Base-by-base conservation (phyloP, 2,329 filamentous ascomycete genomes). In the Xylariomycetidae sp. region DNA sequence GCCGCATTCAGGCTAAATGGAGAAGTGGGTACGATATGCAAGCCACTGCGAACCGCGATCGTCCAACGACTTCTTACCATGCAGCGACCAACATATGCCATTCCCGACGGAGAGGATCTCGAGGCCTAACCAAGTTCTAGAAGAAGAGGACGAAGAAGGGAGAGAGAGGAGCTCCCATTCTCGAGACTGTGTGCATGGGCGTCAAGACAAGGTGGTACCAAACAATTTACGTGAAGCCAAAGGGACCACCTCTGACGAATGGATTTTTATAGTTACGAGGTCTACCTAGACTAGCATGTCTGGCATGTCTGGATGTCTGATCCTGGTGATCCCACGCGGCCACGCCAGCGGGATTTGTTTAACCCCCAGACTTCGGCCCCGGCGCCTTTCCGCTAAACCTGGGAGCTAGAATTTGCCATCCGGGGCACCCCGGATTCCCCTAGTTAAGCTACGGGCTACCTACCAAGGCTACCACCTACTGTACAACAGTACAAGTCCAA, bases 1-100 rank as follows among this genome's bases (percentile, higher is more conserved):
- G 37, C 43, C 43, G 42, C 17, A 26, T 44, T 46, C 25, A 46
- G 43, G 43, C 43, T 46, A 46, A 46, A 46, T 44, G 19, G 34
- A 31, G 33, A 35, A 29, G 15, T 32, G 39, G 35, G 4, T 22
- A 12, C 25, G 19, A 29, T 34, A 37, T 25, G n/a, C n/a, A n/a
- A 36, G 17, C 25, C 17, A 17, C 20, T 25, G 26, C 18, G 28
- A 29, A 41, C 28, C 18, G 22, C 28, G 26, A 18, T 18, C 26
- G 5, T 29, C n/a, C n/a, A n/a, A n/a, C 26, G 6, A 29, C 26
- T 7, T 16, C 26, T 29, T 16, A 29, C 10, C 15, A 14, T 6
- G n/a, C 25, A 10, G 9, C 10, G 8, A 26, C 13, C 25, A 26
- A 9, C 7, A n/a, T 23, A 23, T n/a, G 8, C n/a, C 20, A 23